Evolutionary conservation across 2,329 filamentous ascomycete genomes (phyloP).

Genomic region (Colletotrichum limetticola): DNA sequence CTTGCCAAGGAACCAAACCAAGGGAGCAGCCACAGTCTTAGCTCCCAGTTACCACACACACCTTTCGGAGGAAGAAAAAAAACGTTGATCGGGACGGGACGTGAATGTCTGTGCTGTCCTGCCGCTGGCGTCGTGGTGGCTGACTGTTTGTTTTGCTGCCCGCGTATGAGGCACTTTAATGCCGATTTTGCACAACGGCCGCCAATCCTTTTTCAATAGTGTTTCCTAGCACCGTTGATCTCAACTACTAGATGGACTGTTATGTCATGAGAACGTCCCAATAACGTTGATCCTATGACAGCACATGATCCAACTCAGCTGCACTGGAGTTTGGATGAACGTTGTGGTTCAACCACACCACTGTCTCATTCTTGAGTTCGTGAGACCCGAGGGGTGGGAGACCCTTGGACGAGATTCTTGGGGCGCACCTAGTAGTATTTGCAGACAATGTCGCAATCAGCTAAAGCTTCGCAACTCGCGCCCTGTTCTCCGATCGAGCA

Average conservation of each 20-base stretch:
- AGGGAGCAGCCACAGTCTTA: neutral
- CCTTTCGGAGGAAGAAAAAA: neutral
- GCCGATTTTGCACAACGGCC: constrained; percentile 9
- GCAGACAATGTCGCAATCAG: neutral
- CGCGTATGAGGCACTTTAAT: neutral
- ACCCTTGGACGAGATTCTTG: neutral
- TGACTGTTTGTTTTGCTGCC: neutral
- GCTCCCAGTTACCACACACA: neutral
- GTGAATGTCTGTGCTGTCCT: constrained; percentile 19
- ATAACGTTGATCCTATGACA: neutral
- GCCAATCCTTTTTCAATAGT: neutral
- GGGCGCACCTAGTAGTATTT: neutral
- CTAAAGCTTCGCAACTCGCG: neutral
- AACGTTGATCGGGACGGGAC: constrained; percentile 18
- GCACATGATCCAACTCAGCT: neutral
- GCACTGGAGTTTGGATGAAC: constrained; percentile 3
- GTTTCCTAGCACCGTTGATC: neutral
- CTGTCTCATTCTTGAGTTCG: neutral
- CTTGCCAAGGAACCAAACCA: neutral
- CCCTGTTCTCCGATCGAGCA: neutral
- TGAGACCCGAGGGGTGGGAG: neutral
- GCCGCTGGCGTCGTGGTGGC: neutral
- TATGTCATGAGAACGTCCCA: neutral
- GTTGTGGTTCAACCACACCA: neutral
- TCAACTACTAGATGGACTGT: neutral